Evolutionary conservation across 1,284 basidiomycete genomes (phyloP), one percentile per base, ranked within the genome.

Genomic region (Taiwanofungus camphoratus): DNA sequence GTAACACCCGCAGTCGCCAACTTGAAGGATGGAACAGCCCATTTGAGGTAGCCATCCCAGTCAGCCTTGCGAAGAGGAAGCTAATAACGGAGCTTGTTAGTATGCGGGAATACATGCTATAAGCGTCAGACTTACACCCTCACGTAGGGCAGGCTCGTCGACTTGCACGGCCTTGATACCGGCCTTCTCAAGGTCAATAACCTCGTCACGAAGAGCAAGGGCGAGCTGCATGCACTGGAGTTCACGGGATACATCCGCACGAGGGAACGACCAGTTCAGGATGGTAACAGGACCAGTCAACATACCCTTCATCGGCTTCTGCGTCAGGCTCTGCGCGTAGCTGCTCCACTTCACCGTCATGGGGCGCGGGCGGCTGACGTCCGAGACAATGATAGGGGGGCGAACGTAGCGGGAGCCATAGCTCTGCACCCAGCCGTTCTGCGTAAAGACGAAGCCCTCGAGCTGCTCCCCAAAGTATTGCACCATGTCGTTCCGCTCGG

Each of bases 251-350:
- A 99, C 87, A 67, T 99, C 96, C 56, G 92, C 92, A 72, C 96
- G 95, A 61, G 96, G 96, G 95, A 99, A 99, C 33, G 96, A 99
- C 96, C 96, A 99, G 81, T 98, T 98, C 68, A 99, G 82, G 70
- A 99, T 97, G 55, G 91, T 93, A 61, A 94, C 92, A 23, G 92
- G 91, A 52, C 94, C 93, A 50, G 95, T 95, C 52, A 93, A 74
- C 96, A 99, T 99, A 58, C 95, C 95, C 87, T 99, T 99, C 91
- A 99, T 95, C 61, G 95, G 92, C 69, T 85, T 87, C 66, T 82
- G 73, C 58, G 94, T 91, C 56, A 98, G 65, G 67, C 89, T 93
- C 77, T 99, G 96, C 48, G 96, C 95, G 69, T 95, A 99, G 61
- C 82, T 80, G 54, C 88, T 93, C 96, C 96, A 99, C 66, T 83